Evolutionary conservation across 768 basidiomycete species (phyloP).

Genomic region (Boletus patriciae): DNA sequence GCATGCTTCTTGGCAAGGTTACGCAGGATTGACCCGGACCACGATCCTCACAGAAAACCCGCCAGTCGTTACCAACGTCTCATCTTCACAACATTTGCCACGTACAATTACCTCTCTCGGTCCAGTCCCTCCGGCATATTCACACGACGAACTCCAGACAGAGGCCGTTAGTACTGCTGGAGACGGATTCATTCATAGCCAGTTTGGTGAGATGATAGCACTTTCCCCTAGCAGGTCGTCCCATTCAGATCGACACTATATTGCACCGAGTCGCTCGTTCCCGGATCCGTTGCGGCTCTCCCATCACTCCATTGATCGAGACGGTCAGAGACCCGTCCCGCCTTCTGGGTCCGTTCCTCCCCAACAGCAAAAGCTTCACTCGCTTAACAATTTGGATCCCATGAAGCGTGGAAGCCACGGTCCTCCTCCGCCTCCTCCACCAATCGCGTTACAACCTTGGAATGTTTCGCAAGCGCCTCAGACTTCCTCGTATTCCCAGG

Average conservation of each 20-base stretch:
- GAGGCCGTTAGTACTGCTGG: background rate
- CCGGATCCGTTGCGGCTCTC: background rate
- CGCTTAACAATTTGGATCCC: background rate
- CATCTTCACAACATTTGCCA: constrained; percentile 5
- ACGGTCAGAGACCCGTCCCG: background rate
- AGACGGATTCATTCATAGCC: background rate
- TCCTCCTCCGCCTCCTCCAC: background rate
- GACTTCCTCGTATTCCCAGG: constrained; percentile 1
- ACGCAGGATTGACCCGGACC: background rate
- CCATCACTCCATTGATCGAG: background rate
- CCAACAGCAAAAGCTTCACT: background rate
- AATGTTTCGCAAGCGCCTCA: background rate
- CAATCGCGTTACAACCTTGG: background rate
- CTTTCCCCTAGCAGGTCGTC: background rate
- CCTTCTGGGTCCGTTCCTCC: background rate
- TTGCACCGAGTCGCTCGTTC: background rate
- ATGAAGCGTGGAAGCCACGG: background rate
- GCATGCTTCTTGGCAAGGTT: background rate
- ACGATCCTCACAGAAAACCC: constrained; percentile 4
- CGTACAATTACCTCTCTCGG: background rate
- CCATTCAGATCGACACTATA: background rate
- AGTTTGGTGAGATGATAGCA: background rate
- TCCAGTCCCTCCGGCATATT: constrained; percentile 3
- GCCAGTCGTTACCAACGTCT: background rate
- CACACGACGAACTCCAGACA: constrained; percentile 2